Percentiles rank a stretch among this genome's conserved stretches.
These are phyloP conservation scores for Globisporangium orthogonon DNA, from an alignment of 352 stramenopile genomes.

Conservation along the genomic window DNA sequence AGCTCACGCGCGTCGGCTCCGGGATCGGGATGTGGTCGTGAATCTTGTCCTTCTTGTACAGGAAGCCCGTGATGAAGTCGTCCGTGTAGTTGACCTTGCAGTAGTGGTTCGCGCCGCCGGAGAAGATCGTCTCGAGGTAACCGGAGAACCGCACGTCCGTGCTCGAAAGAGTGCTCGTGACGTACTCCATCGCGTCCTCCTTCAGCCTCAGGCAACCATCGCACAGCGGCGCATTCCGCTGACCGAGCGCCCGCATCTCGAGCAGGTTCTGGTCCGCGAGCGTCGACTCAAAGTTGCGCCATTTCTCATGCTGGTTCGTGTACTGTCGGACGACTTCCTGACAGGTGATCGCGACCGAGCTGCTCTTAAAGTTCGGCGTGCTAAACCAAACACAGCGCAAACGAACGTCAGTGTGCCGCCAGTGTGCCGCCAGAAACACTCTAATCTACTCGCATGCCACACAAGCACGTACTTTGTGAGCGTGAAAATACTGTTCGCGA, in stretches of 20 bases:
- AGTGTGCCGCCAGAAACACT: not conserved
- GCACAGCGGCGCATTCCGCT: conserved; percentile 74
- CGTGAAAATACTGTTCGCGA: conserved; percentile 87
- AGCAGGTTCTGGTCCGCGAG: conserved; percentile 75
- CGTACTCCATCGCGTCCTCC: conserved; percentile 70
- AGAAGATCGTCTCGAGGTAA: conserved; percentile 85
- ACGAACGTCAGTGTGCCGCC: not conserved
- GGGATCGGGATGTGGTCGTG: conserved; percentile 86
- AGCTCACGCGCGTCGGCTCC: conserved; percentile 78
- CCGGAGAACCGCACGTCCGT: conserved; percentile 61
- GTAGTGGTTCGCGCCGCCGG: conserved; percentile 64
- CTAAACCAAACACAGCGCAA: conserved; percentile 13
- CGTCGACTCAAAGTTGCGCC: conserved; percentile 67
- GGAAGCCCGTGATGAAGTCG: conserved; percentile 82
- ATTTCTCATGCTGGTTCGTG: conserved; percentile 59
- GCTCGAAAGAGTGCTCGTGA: conserved; percentile 51
- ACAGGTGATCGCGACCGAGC: conserved; percentile 45
- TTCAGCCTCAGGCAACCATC: conserved; percentile 80
- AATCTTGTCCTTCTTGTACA: conserved; percentile 91
- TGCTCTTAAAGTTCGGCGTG: conserved; percentile 63
- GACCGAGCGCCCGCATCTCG: conserved; percentile 76
- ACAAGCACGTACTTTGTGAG: conserved; percentile 57
- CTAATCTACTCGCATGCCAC: not conserved
- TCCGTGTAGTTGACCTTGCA: conserved; percentile 83
- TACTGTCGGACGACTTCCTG: conserved; percentile 80